Base-by-base conservation (phyloP, 345 rosid genomes). In the Hypericum perforatum region DNA sequence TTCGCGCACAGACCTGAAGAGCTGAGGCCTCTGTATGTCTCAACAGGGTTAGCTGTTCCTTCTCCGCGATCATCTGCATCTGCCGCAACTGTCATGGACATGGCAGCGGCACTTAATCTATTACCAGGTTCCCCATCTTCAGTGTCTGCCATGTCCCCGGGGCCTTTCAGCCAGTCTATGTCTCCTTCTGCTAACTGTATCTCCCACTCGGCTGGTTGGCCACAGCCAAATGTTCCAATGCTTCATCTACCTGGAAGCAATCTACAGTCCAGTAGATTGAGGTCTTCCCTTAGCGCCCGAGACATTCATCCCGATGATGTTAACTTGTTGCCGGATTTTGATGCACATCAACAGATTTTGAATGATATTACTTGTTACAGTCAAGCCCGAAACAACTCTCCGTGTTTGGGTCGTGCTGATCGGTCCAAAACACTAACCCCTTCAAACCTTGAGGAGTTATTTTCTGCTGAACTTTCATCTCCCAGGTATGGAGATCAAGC, bases 1-100 rank as follows among this genome's bases (percentile, higher is more conserved):
- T 91, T 91, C 65, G 98, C 96, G 8, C 98, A 91, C 72, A 78
- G 82, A 3, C 72, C 84, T 6, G 96, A 91, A 59, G 98, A 91
- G 68, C 86, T 91, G 41, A 76, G 96, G 13, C 98, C 98, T 6
- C 62, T 91, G 44, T 91, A 79, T 48, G 80, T 82, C 9, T 87
- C 98, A 0, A 87, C 98, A 0, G 98, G 98, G 32, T 85, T 95
- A 0, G 96, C 90, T 5, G 94, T 87, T 57, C 96, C 76, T 8
- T 87, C 98, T 58, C 70, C 64, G 0, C 70, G 70, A 39, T 48
- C 64, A 1, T 37, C 55, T 44, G 42, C 59, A 11, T 58, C 69
- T 41, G 50, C 50, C 48, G 63, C 64, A 38, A 8, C 56, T 42
- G 70, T 64, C 7, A 48, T 65, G 70, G 70, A 65, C 49, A 59